Evolutionary conservation across 257 asterid genomes (phyloP).

Genomic region (Solanum etuberosum): DNA sequence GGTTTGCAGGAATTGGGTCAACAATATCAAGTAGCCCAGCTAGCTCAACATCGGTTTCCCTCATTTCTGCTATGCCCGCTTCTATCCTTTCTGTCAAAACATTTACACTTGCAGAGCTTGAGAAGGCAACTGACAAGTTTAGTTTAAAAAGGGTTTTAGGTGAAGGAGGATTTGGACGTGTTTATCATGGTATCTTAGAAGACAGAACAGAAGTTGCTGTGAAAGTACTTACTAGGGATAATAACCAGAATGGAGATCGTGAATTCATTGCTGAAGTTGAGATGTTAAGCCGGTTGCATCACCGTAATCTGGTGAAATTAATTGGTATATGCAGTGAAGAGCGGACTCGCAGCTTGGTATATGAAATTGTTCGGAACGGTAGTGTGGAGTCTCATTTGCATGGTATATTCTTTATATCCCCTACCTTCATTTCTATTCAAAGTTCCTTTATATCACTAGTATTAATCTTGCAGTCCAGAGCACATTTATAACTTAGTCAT

Average conservation of each 20-base stretch:
- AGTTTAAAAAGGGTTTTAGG: conserved; percentile 66
- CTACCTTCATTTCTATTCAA: not conserved
- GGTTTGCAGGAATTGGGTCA: conserved; percentile 58
- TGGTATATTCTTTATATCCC: conserved; percentile 32
- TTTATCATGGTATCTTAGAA: conserved; percentile 73
- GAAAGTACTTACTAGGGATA: conserved; percentile 66
- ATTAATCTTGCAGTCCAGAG: not conserved
- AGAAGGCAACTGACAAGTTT: conserved; percentile 85
- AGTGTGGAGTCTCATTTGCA: conserved; percentile 98
- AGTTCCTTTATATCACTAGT: not conserved
- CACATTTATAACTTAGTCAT: not conserved
- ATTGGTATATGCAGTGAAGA: conserved; percentile 90
- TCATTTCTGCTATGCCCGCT: conserved; percentile 67
- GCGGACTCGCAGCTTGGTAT: conserved; percentile 72
- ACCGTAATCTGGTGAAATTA: conserved; percentile 91
- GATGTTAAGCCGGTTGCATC: conserved; percentile 97
- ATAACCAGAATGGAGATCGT: conserved; percentile 82
- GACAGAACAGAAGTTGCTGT: conserved; percentile 82
- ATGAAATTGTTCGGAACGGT: conserved; percentile 86
- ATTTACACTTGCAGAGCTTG: conserved; percentile 76
- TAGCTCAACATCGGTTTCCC: conserved; percentile 75
- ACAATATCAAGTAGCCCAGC: conserved; percentile 73
- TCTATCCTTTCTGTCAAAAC: conserved; percentile 82
- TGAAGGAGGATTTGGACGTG: conserved; percentile 99
- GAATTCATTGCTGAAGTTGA: conserved; percentile 97